These are phyloP conservation scores for Lizonia empirigonia DNA, from an alignment of 2,329 filamentous ascomycete species.

Conservation along the genomic window DNA sequence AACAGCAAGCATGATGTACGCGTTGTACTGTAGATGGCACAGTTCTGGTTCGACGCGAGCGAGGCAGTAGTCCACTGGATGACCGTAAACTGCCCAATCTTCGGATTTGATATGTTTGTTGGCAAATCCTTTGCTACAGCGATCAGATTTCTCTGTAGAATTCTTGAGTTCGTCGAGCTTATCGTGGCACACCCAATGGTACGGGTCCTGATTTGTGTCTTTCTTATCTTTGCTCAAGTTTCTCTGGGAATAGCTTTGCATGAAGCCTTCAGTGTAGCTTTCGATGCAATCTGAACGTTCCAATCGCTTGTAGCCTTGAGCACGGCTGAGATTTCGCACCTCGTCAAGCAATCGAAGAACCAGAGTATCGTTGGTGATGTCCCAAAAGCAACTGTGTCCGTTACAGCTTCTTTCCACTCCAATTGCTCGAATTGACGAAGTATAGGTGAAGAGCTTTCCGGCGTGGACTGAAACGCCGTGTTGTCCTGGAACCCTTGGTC, in stretches of 20 bases:
- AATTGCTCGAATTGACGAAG: slow-evolving; percentile 10
- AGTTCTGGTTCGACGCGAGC: slow-evolving; percentile 15
- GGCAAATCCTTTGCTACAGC: neutral
- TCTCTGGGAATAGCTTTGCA: slow-evolving; percentile 19
- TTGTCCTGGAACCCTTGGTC: slow-evolving; percentile 10
- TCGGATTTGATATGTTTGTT: neutral
- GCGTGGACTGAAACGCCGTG: slow-evolving; percentile 12
- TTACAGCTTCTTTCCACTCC: slow-evolving; percentile 1
- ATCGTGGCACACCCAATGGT: slow-evolving; percentile 23
- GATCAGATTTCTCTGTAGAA: neutral
- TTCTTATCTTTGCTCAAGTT: slow-evolving; percentile 10
- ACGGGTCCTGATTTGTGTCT: slow-evolving; percentile 21
- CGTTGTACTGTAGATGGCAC: slow-evolving; percentile 26
- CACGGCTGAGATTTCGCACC: slow-evolving; percentile 9
- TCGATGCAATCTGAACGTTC: slow-evolving; percentile 12
- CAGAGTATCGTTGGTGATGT: slow-evolving; percentile 7
- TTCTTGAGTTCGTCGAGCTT: slow-evolving; percentile 8
- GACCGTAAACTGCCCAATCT: slow-evolving; percentile 25
- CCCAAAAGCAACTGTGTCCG: slow-evolving; percentile 10
- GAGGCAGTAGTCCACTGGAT: slow-evolving; percentile 21
- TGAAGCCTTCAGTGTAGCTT: slow-evolving; percentile 18
- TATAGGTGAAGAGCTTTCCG: slow-evolving; percentile 17
- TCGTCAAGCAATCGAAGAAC: slow-evolving; percentile 15
- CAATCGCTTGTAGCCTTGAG: slow-evolving; percentile 1
- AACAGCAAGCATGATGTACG: slow-evolving; percentile 22